Base-by-base conservation (phyloP, 257 asterid species). In the Przewalskia tangutica region DNA sequence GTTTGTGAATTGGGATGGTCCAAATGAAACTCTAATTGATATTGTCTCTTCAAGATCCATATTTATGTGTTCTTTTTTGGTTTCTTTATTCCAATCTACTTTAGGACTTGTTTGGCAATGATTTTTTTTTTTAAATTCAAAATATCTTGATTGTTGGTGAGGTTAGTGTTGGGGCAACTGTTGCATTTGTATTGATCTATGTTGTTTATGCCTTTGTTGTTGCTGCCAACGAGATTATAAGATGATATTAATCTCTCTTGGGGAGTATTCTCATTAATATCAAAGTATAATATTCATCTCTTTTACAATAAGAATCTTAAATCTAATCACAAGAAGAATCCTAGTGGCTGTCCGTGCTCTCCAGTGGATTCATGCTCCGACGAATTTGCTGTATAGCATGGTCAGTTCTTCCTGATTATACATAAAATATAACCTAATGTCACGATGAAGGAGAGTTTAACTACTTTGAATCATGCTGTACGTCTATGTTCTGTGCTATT, bases 191-290 rank as follows among this genome's bases (percentile, higher is more conserved):
- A 14, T 87, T 89, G 38, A 92, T 96, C 18, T 96, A 96, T 77
- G 78, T 87, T 12, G 87, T 94, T 60, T 94, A 95, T 73, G 97
- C 97, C 11, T 84, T 94, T 86, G 89, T 85, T 77, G 97, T 95
- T 85, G 98, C 98, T 81, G 98, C 98, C 23, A 95, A 94, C 58
- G 98, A 94, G 91, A 84, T 94, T n/a, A n/a, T n/a, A n/a, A n/a
- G n/a, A n/a, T n/a, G n/a, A n/a, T n/a, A n/a, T n/a, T n/a, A n/a
- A n/a, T n/a, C n/a, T n/a, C n/a, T n/a, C n/a, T n/a, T n/a, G n/a
- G n/a, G n/a, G n/a, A n/a, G n/a, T n/a, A n/a, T n/a, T n/a, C n/a
- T n/a, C n/a, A n/a, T n/a, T n/a, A n/a, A n/a, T n/a, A n/a, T n/a
- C n/a, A n/a, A n/a, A n/a, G n/a, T n/a, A n/a, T n/a, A n/a, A n/a